Evolutionary conservation across 371 early-diverging fungal genomes (phyloP).

Genomic region (Cokeromyces recurvatus): DNA sequence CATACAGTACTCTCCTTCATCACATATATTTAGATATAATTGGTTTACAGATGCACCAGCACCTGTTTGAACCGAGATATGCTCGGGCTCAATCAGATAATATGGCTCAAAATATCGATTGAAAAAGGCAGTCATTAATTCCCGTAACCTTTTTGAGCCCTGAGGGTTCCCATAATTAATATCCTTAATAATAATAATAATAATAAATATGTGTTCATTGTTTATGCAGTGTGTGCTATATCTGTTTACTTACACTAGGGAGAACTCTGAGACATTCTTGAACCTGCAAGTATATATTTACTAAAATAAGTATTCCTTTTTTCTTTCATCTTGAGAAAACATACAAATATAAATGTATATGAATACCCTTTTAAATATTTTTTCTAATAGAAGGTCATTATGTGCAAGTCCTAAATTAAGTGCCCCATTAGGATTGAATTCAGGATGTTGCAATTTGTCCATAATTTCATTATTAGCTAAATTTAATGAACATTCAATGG

Average conservation of each 20-base stretch:
- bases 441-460: slow-evolving; percentile 10
- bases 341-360: too few species aligned
- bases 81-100: slow-evolving; percentile 33
- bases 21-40: slow-evolving; percentile 53
- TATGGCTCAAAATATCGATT: slow-evolving; percentile 57
- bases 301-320: too few species aligned
- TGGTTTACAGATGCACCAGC: slow-evolving; percentile 61
- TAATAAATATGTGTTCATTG: too few species aligned
- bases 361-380: slow-evolving; percentile 46
- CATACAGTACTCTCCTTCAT: slow-evolving; percentile 71
- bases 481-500: slow-evolving; percentile 5
- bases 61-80: slow-evolving; percentile 66
- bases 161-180: slow-evolving; percentile 42
- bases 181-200: too few species aligned
- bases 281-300: not conserved
- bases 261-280: slow-evolving; percentile 3
- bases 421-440: slow-evolving; percentile 53
- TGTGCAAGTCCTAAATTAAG: slow-evolving; percentile 74
- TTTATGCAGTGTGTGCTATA: too few species aligned
- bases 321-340: too few species aligned
- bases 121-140: slow-evolving; percentile 47
- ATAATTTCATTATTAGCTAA: not conserved
- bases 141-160: slow-evolving; percentile 53
- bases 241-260: too few species aligned
- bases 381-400: slow-evolving; percentile 53